Conservation (phyloP, 2,329 filamentous ascomycete genomes). For the Fusarium napiforme region DNA sequence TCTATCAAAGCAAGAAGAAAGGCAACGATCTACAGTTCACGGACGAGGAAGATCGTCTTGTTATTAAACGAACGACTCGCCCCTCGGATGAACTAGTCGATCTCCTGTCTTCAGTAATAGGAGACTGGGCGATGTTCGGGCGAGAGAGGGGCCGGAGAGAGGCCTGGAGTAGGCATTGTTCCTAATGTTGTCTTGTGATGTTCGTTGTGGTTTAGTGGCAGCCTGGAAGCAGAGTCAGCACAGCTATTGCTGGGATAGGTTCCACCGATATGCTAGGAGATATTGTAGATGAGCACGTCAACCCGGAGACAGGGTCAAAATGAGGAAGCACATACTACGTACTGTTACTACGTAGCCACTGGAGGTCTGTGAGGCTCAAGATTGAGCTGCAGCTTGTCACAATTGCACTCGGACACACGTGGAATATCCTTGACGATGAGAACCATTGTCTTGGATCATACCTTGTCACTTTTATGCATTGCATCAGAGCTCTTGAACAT, state of each 20-base stretch:
- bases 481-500: background rate
- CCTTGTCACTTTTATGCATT: background rate
- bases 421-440: background rate
- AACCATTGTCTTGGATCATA: background rate
- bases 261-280: background rate
- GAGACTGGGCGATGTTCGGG: background rate
- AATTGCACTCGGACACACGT: background rate
- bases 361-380: background rate
- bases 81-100: background rate
- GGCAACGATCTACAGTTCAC: slow-evolving; percentile 29
- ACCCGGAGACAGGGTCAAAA: slow-evolving; percentile 2
- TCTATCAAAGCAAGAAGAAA: background rate
- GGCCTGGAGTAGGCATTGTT: background rate
- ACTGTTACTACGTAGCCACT: background rate
- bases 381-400: background rate
- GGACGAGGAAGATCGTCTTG: slow-evolving; percentile 4
- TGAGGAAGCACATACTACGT: background rate
- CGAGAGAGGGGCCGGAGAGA: background rate
- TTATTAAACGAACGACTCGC: slow-evolving; percentile 13
- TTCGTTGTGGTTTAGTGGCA: background rate
- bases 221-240: background rate
- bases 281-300: background rate
- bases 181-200: background rate
- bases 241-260: background rate
- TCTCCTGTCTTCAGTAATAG: background rate